Evolutionary conservation across 768 basidiomycete species (phyloP), one percentile per base, ranked within the genome.

Genomic region (Lactarius vividus): DNA sequence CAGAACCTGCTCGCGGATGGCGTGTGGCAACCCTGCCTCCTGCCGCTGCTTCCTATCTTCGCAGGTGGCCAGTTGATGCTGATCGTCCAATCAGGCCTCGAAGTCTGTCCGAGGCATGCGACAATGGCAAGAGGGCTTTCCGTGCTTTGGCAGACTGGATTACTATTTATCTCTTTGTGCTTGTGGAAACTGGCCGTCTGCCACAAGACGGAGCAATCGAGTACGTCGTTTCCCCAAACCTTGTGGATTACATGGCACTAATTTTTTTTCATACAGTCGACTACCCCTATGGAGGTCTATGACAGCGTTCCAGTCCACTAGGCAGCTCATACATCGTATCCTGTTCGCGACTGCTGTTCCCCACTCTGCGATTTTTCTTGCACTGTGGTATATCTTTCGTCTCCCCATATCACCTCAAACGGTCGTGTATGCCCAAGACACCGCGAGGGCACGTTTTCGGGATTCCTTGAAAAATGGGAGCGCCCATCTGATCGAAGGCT

Each of bases 351-450:
- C 66, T 18, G 66, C 66, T 29, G 49, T 67, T 23, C 66, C 66
- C n/a, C 66, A 67, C 40, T 67, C 66, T 4, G 66, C 66, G 10
- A 40, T 67, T 20, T 67, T 67, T 42, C 66, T 67, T 33, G 62
- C 66, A 4, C 39, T 77, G 31, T 79, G 75, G 77, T 71, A 75
- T 62, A 78, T 78, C 44, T 46, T 68, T 57, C 61, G 61, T 40
- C 77, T 77, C 28, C 67, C 69, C 0, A 66, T 63, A 53, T 67
- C 66, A 16, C 66, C 65, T 52, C 65, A 63, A 54, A 63, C 57
- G 4, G 70, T 66, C 23, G 66, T 62, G 10, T 58, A 59, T 16
- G 63, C 68, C 20, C 52, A 71, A 31, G 44, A 59, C 39, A 59
- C 67, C 13, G 59, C 67, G 26, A 69, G 72, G 58, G 35, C 42